phyloP scores from a whole-genome alignment of 805 yeast genomes.

The Zygoascus tannicola region DNA sequence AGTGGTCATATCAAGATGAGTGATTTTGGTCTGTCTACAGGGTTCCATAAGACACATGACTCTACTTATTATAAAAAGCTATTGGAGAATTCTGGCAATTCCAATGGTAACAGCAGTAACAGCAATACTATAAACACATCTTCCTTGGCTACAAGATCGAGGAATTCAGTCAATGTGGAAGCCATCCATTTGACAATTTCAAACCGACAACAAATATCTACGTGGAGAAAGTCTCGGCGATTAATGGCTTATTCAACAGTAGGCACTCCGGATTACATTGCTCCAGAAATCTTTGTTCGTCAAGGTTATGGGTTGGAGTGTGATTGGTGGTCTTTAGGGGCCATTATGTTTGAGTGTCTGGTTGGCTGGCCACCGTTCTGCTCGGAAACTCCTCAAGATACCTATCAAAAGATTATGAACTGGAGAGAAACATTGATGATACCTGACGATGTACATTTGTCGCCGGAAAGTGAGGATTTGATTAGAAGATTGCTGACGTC shows the following conservation, averaged over 20 bases:
- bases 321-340: constrained; percentile 97
- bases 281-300: constrained; percentile 86
- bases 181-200: constrained; percentile 94
- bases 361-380: constrained; percentile 98
- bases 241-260: constrained; percentile 94
- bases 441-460: constrained; percentile 85
- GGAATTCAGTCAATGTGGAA: constrained; percentile 83
- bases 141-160: constrained; percentile 24
- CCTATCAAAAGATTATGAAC: constrained; percentile 81
- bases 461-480: constrained; percentile 82
- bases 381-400: constrained; percentile 89
- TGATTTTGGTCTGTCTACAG: constrained; percentile 79
- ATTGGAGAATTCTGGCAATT: constrained; percentile 50
- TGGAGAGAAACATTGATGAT: constrained; percentile 83
- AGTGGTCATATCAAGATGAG: constrained; percentile 59
- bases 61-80: constrained; percentile 76
- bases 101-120: constrained; percentile 11
- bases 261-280: constrained; percentile 94
- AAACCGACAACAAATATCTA: constrained; percentile 87
- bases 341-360: constrained; percentile 92
- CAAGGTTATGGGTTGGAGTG: constrained; percentile 96
- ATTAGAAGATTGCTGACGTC: constrained; percentile 67
- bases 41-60: constrained; percentile 92
- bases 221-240: constrained; percentile 89
- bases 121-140: not conserved